Evolutionary conservation across 2,329 filamentous ascomycete species (phyloP).

Genomic region (Calonectria montana): DNA sequence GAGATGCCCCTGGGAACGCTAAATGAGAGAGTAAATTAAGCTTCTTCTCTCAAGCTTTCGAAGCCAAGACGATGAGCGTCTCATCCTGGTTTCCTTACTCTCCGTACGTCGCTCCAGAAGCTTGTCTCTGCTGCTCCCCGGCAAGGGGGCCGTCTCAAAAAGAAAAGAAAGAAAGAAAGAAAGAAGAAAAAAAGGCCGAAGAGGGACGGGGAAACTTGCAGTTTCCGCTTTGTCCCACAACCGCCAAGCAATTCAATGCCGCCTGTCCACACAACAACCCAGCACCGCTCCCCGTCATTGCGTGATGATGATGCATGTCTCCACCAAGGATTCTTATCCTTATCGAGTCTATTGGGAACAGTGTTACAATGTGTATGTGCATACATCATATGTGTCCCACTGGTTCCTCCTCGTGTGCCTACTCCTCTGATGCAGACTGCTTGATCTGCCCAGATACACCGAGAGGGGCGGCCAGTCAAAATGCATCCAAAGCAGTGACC

Average conservation of each 20-base stretch:
- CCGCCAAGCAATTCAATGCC: not conserved
- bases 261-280: not conserved
- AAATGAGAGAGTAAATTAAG: conserved; percentile 6
- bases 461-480: not conserved
- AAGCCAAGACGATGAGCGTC: conserved; percentile 10
- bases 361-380: not conserved
- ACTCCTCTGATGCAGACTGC: not conserved
- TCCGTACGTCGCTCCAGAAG: not conserved
- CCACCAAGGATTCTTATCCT: not conserved
- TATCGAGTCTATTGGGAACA: not conserved
- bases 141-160: not conserved
- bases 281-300: not conserved
- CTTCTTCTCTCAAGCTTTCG: conserved; percentile 21
- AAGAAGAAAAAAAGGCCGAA: not conserved
- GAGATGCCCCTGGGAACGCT: not conserved
- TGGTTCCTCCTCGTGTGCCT: not conserved
- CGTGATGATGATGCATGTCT: not conserved
- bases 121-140: not conserved
- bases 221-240: no score
- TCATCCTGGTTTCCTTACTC: not conserved
- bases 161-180: no score
- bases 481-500: not conserved
- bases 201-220: no score
- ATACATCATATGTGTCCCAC: not conserved
- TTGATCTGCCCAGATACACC: not conserved